Base-by-base conservation (phyloP, 352 stramenopile genomes). In the Globisporangium nodosum region DNA sequence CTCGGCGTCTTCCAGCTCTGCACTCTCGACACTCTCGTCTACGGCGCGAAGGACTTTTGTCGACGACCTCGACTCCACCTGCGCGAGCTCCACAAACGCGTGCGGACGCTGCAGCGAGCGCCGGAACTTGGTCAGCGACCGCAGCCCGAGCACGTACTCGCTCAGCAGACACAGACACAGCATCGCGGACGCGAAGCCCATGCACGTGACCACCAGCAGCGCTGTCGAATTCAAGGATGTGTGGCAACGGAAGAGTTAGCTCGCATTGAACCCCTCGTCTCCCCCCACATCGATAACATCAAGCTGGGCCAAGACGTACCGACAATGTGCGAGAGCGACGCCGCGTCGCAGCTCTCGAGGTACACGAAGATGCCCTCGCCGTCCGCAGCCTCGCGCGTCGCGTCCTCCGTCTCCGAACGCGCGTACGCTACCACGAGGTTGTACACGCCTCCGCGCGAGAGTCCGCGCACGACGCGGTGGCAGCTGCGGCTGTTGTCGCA, bases 111-210 rank as follows among this genome's bases (percentile, higher is more conserved):
- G 54, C 8, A 71, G 42, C 21, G 61, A 60, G 20, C 56, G 66
- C 11, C 73, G 71, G 30, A 78, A 60, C 60, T 70, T 76, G 18
- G 74, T 66, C 56, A 81, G 62, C 3, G 64, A 77, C 47, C 64
- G 71, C 24, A 83, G 57, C 2, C 71, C 71, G 5, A 83, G 48
- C 37, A 80, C 54, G 52, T 75, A 78, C 67, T 83, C 74, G 15
- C 67, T 70, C 49, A 83, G 53, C n/a, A 78, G 47, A 21, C 69
- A 77, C 1, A 83, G 57, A 12, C 75, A 65, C 37, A 78, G 47
- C 42, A 83, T 40, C 21, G 65, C 70, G 13, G 69, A 81, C 56
- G 70, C 64, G 35, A 84, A 81, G 6, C 74, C 71, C 30, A 84
- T 69, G 46, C 64, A 65, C 8, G 56, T 65, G 31, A 81, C 71